Percentiles rank a stretch among this genome's conserved stretches.
phyloP scores from a whole-genome alignment of 495 filamentous ascomycete species.

The Penicillium subrubescens region DNA sequence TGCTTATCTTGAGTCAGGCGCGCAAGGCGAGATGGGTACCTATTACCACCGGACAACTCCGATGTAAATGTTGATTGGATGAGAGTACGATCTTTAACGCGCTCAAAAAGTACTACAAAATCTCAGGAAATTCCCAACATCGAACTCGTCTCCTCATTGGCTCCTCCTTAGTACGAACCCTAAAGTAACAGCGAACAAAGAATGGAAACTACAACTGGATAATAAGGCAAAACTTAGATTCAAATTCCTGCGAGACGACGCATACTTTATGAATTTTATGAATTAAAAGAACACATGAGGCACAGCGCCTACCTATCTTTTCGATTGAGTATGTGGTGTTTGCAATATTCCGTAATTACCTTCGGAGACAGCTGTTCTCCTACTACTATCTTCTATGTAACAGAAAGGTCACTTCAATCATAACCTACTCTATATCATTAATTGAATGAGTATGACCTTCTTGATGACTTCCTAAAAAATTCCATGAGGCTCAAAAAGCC shows the following conservation, averaged over 20 bases:
- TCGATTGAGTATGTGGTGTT: background rate
- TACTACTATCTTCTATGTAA: too few species aligned
- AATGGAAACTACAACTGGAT: too few species aligned
- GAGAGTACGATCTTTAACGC: background rate
- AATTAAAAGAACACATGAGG: background rate
- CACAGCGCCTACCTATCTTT: background rate
- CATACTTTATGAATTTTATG: background rate
- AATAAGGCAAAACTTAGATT: background rate
- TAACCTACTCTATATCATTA: background rate
- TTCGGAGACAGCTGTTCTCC: too few species aligned
- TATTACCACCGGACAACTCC: background rate
- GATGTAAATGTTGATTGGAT: background rate
- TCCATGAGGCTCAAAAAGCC: background rate
- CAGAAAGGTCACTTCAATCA: too few species aligned
- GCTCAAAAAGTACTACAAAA: background rate
- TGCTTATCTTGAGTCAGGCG: background rate
- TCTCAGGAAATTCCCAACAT: background rate
- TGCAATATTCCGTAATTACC: background rate
- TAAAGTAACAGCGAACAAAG: too few species aligned
- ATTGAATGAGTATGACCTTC: background rate
- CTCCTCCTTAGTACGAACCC: background rate
- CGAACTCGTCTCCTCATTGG: background rate
- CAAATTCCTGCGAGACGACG: background rate
- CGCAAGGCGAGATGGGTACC: background rate
- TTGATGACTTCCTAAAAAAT: too few species aligned